phyloP scores from a whole-genome alignment of 208 protist genomes.

The Leishmania martiniquensis region DNA sequence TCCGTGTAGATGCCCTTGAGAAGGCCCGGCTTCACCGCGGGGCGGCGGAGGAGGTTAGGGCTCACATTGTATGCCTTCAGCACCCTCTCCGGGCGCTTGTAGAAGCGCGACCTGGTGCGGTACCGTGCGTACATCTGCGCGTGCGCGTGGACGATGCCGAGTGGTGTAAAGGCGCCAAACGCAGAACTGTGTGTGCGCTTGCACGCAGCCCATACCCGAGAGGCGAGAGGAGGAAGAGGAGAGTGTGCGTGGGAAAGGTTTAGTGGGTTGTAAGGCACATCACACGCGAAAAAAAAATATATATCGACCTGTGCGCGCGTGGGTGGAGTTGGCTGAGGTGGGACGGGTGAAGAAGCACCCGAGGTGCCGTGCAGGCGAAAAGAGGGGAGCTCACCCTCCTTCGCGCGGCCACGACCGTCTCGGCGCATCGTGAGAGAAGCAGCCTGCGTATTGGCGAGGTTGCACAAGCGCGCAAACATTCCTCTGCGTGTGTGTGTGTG shows the following conservation, averaged over 20 bases:
- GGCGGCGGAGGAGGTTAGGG: constrained; percentile 66
- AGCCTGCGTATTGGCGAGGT: too few species aligned
- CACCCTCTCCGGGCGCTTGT: constrained; percentile 57
- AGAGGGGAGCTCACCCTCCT: not conserved
- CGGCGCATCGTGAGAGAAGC: too few species aligned
- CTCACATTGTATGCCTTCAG: constrained; percentile 75
- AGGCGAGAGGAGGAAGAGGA: not conserved
- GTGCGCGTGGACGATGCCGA: not conserved
- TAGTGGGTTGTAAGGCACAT: not conserved
- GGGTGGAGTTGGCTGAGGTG: too few species aligned
- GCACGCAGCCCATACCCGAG: not conserved
- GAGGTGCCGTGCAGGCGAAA: not conserved
- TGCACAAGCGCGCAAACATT: too few species aligned
- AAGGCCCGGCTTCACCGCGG: constrained; percentile 70
- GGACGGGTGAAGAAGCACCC: too few species aligned
- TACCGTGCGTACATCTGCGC: constrained; percentile 83
- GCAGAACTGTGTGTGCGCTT: not conserved
- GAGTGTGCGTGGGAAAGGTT: not conserved
- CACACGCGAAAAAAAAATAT: not conserved
- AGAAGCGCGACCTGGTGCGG: constrained; percentile 82
- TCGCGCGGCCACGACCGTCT: too few species aligned
- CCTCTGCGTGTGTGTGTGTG: not conserved
- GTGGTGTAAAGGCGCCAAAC: not conserved
- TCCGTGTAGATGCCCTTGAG: constrained; percentile 75
- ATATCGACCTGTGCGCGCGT: not conserved